A percentile compares a stretch with the other conserved stretches of the same genome.
These are phyloP conservation scores for Naganishia liquefaciens DNA, from an alignment of 1,284 basidiomycete species.

Conservation along the genomic window DNA sequence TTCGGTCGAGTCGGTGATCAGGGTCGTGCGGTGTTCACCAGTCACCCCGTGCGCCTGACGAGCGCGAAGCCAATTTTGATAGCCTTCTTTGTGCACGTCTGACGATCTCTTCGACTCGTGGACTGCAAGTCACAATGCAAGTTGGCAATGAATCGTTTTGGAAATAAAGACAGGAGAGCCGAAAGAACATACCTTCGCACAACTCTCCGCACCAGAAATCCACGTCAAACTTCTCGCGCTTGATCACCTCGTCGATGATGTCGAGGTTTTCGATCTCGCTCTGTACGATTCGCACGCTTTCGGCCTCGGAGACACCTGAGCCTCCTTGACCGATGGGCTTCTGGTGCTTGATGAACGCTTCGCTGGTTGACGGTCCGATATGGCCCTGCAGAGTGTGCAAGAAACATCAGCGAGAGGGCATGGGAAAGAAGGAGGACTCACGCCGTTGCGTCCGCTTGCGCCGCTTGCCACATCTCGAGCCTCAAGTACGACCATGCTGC, in stretches of 20 bases:
- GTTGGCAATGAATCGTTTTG: not conserved
- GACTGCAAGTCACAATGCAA: no score
- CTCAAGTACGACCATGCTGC: conserved; percentile 41
- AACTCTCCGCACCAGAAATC: conserved; percentile 42
- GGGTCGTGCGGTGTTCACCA: conserved; percentile 34
- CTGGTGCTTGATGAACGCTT: conserved; percentile 19
- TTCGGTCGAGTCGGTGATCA: conserved; percentile 39
- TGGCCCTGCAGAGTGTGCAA: not conserved
- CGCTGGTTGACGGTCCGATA: not conserved
- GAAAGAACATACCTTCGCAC: conserved; percentile 33
- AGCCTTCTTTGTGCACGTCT: conserved; percentile 22
- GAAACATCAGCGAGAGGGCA: not conserved
- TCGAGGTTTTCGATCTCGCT: conserved; percentile 42
- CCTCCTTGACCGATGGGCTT: conserved; percentile 37
- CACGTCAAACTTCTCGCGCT: conserved; percentile 36
- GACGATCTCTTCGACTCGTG: conserved; percentile 35
- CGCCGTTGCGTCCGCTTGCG: conserved; percentile 50
- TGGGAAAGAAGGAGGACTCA: conserved; percentile 29
- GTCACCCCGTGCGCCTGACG: conserved; percentile 34
- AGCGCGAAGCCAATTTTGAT: conserved; percentile 36
- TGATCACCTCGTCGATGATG: conserved; percentile 35
- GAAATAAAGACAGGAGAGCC: not conserved
- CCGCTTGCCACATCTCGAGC: conserved; percentile 48
- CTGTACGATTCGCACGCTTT: conserved; percentile 37
- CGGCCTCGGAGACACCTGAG: conserved; percentile 26